Percentiles rank a stretch among this genome's conserved stretches.
Conservation (phyloP, 108 stramenopile genomes). For the Chaetoceros tenuissimus region DNA sequence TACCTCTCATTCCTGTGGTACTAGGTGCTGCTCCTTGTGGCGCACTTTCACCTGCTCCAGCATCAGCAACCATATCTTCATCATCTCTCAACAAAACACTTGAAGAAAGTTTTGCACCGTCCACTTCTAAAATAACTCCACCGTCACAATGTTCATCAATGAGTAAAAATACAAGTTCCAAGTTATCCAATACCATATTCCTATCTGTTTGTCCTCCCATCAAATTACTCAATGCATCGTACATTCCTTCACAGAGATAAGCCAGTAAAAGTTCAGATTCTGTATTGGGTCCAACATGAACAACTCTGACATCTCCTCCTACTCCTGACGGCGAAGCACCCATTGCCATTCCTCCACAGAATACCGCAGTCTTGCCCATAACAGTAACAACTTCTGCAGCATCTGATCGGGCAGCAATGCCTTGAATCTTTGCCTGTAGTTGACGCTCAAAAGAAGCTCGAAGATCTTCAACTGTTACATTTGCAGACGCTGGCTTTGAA, state of each 20-base stretch:
- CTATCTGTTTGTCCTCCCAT: conserved; percentile 80
- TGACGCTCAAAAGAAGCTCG: conserved; percentile 57
- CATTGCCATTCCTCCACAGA: conserved; percentile 47
- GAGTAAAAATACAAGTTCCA: conserved; percentile 78
- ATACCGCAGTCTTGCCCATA: conserved; percentile 65
- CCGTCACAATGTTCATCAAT: conserved; percentile 88
- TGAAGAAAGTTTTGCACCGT: conserved; percentile 60
- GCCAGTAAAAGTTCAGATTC: conserved; percentile 76
- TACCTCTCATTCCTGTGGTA: conserved; percentile 24
- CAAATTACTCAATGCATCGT: conserved; percentile 63
- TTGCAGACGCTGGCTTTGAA: conserved; percentile 12
- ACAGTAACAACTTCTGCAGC: conserved; percentile 79
- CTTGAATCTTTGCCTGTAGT: conserved; percentile 68
- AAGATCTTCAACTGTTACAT: conserved; percentile 35
- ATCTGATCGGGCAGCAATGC: conserved; percentile 65
- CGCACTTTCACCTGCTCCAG: conserved; percentile 10
- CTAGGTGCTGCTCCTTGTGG: conserved; percentile 7
- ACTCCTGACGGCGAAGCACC: conserved; percentile 7
- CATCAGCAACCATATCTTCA: conserved; percentile 11
- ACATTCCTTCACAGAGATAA: conserved; percentile 80
- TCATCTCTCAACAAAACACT: conserved; percentile 74
- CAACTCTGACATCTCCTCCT: conserved; percentile 59
- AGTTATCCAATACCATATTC: conserved; percentile 80
- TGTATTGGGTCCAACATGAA: conserved; percentile 67
- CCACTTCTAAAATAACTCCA: conserved; percentile 74